phyloP scores from a whole-genome alignment of 352 stramenopile genomes.

The Globisporangium carolinianum region DNA sequence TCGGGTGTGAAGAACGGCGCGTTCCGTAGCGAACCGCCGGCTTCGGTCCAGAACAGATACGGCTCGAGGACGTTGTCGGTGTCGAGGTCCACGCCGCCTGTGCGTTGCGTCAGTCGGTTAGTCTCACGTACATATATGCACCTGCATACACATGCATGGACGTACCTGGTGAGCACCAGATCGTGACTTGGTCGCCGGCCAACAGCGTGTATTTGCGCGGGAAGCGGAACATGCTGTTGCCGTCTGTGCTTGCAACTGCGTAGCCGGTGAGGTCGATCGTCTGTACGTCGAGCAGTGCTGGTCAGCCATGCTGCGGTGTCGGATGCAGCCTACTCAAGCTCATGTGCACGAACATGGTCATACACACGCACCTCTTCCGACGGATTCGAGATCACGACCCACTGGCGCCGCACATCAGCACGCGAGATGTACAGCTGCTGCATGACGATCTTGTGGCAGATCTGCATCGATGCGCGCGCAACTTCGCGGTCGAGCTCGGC shows the following conservation, averaged over 20 bases:
- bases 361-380: conserved; percentile 32
- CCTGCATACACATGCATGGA: background rate
- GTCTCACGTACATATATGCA: no score
- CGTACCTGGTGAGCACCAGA: conserved; percentile 65
- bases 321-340: background rate
- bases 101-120: background rate
- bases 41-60: conserved; percentile 75
- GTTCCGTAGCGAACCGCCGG: conserved; percentile 48
- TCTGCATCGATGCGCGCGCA: conserved; percentile 71
- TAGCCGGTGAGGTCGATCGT: conserved; percentile 68
- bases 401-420: conserved; percentile 61
- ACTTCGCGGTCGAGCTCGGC: conserved; percentile 57
- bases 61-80: conserved; percentile 70
- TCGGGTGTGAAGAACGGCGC: conserved; percentile 46
- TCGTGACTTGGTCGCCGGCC: conserved; percentile 69
- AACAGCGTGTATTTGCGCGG: conserved; percentile 60
- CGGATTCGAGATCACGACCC: conserved; percentile 79
- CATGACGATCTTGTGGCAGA: conserved; percentile 81
- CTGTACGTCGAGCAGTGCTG: conserved; percentile 3
- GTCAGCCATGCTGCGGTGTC: background rate
- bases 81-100: conserved; percentile 46
- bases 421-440: conserved; percentile 84
- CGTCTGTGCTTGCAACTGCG: conserved; percentile 37
- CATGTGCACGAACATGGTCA: background rate
- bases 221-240: conserved; percentile 52